A percentile compares a stretch with the other conserved stretches of the same genome.
Conservation (phyloP, 176 grass and related monocot species). For the Oryza coarctata region DNA sequence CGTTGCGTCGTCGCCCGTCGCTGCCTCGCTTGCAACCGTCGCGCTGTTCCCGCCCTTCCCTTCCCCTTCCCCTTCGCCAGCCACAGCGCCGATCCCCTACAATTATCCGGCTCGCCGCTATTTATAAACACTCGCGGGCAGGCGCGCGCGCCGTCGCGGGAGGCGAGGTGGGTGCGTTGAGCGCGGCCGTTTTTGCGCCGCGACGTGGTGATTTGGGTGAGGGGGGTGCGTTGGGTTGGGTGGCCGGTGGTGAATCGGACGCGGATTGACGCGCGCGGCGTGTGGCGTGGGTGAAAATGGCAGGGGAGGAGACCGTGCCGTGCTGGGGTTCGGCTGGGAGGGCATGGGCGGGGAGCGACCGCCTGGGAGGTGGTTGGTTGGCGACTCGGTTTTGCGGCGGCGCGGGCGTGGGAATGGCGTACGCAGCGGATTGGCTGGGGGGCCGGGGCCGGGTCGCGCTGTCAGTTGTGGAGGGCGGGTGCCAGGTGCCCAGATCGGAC, state of each 20-base stretch:
- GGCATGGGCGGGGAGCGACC: neutral
- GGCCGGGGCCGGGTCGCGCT: too few species aligned
- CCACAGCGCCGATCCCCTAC: neutral
- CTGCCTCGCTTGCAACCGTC: neutral
- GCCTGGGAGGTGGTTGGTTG: too few species aligned
- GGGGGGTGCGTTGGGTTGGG: neutral
- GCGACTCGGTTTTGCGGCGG: too few species aligned
- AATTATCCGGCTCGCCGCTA: neutral
- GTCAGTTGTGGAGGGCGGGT: too few species aligned
- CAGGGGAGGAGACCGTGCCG: neutral
- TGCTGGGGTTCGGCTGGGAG: neutral
- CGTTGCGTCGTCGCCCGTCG: neutral
- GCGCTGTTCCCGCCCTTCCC: neutral
- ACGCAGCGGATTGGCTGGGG: neutral
- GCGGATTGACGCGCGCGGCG: neutral
- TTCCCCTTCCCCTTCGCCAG: neutral
- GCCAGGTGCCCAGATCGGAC: too few species aligned
- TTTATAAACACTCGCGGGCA: constrained; percentile 25
- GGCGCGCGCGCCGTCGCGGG: neutral
- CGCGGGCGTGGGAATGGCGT: too few species aligned
- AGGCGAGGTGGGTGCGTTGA: neutral
- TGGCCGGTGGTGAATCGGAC: neutral
- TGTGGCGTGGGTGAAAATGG: neutral
- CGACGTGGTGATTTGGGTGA: neutral
- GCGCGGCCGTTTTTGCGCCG: neutral